These are phyloP conservation scores for Podaxis mareebaensis DNA, from an alignment of 768 basidiomycete species.

Conservation along the genomic window DNA sequence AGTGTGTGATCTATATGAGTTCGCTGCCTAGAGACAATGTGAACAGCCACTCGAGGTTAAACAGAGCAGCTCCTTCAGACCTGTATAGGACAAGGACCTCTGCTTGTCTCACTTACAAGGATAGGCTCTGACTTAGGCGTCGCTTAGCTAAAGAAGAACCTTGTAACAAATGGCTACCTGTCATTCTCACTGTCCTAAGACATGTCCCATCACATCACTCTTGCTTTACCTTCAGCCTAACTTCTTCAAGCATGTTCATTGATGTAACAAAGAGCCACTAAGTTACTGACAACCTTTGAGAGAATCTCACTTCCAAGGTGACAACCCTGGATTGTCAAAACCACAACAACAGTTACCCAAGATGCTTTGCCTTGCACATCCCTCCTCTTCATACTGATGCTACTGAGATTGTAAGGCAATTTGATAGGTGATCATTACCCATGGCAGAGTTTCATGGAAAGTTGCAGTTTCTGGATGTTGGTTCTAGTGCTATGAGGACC, in stretches of 20 bases:
- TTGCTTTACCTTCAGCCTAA: background rate
- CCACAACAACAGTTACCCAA: background rate
- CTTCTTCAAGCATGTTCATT: no score
- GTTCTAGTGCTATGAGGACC: conserved; percentile 6
- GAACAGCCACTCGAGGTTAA: no score
- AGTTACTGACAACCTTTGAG: background rate
- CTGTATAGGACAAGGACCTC: no score
- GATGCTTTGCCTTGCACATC: background rate
- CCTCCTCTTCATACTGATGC: background rate
- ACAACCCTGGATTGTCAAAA: background rate
- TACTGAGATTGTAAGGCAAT: background rate
- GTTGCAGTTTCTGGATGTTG: conserved; percentile 3
- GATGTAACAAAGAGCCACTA: background rate
- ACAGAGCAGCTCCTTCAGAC: no score
- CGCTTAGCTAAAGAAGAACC: no score
- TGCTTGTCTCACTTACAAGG: no score
- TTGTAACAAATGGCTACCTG: no score
- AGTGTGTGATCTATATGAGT: no score
- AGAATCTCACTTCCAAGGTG: background rate
- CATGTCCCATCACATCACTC: background rate
- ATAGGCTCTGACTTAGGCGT: no score
- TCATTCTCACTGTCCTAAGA: background rate
- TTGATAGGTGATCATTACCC: background rate
- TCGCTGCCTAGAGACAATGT: no score
- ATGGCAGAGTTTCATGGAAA: background rate